Conservation (phyloP, 169 alveolate genomes). For the Eimeria sp. region DNA sequence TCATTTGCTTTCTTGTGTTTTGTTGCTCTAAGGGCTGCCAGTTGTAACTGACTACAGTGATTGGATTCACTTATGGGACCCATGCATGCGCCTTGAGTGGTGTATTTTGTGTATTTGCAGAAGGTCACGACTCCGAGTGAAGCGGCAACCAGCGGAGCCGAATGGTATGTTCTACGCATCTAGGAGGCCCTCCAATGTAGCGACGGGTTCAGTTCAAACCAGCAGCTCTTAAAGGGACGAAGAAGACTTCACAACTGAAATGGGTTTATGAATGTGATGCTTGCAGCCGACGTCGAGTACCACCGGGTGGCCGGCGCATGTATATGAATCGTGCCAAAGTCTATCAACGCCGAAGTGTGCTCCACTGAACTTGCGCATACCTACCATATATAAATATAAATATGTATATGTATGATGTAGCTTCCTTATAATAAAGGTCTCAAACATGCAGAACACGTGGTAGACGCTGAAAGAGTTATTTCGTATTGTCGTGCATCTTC, state of each 20-base stretch:
- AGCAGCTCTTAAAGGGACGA: background rate
- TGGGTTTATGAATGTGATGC: constrained; percentile 1
- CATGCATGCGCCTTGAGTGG: background rate
- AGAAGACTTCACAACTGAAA: background rate
- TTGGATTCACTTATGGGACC: background rate
- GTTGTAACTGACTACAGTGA: background rate
- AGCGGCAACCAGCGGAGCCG: background rate
- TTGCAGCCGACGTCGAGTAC: constrained; percentile 53
- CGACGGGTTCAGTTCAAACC: background rate
- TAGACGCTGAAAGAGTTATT: background rate
- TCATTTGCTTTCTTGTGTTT: background rate
- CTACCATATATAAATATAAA: background rate
- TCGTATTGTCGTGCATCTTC: background rate
- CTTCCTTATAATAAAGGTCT: too few relatives aligned
- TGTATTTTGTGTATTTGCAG: constrained; percentile 10
- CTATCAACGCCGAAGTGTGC: constrained; percentile 65
- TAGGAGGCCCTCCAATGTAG: background rate
- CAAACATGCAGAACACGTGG: background rate
- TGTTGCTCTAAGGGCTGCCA: background rate
- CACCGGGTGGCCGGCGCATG: constrained; percentile 22
- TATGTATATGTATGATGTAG: too few relatives aligned
- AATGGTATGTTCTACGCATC: background rate
- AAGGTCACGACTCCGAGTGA: constrained; percentile 7
- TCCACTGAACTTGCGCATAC: background rate
- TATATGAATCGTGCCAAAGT: constrained; percentile 66